Percentiles rank a stretch among this genome's conserved stretches.
phyloP scores from a whole-genome alignment of 1,139 yeast species.

The Keqinozyma sinolaborantium region DNA sequence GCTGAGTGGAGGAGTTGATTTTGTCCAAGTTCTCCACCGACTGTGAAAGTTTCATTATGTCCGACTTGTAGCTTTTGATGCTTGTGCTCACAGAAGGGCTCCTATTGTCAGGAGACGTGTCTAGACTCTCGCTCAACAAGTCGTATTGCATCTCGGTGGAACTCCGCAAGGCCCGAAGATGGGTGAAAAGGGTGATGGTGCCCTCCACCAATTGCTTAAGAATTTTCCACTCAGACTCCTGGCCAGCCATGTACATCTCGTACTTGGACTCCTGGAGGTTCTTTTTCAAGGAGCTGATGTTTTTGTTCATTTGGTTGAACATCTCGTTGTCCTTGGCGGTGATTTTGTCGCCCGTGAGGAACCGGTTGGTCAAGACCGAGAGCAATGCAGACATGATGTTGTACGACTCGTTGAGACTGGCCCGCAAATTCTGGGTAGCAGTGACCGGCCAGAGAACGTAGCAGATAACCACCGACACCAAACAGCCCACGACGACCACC shows the following conservation, averaged over 20 bases:
- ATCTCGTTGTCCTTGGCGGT: conserved; percentile 33
- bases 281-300: conserved; percentile 37
- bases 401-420: conserved; percentile 50
- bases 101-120: conserved; percentile 11
- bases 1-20: conserved; percentile 12
- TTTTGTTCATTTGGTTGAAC: conserved; percentile 34
- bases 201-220: conserved; percentile 48
- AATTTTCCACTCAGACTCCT: conserved; percentile 48
- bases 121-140: conserved; percentile 31
- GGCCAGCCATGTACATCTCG: conserved; percentile 55
- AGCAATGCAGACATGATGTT: conserved; percentile 51
- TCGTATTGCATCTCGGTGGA: conserved; percentile 68
- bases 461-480: conserved; percentile 57
- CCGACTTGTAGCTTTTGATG: conserved; percentile 16
- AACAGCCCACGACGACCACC: conserved; percentile 63
- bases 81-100: conserved; percentile 11
- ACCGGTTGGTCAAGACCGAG: conserved; percentile 47
- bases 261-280: conserved; percentile 58
- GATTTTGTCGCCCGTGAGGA: conserved; percentile 50
- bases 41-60: conserved; percentile 16
- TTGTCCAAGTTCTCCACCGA: conserved; percentile 24
- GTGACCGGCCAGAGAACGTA: conserved; percentile 62
- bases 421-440: conserved; percentile 47
- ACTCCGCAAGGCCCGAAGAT: conserved; percentile 64
- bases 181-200: conserved; percentile 51